phyloP scores from a whole-genome alignment of 805 yeast genomes.

The Kluyveromyces nonfermentans region DNA sequence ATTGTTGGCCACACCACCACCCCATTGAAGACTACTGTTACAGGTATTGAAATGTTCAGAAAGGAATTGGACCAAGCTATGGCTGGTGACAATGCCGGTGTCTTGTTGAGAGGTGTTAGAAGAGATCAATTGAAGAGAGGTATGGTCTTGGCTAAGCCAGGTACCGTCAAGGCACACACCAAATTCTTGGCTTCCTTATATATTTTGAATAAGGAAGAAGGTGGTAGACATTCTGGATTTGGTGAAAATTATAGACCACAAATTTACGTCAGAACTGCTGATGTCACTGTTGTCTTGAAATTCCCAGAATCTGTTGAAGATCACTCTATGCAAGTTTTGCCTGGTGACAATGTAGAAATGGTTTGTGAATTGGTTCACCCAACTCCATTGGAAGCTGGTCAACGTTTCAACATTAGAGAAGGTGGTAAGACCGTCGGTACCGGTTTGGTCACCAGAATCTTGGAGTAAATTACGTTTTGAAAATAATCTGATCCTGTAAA shows the following conservation, averaged over 20 bases:
- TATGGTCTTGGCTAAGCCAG: conserved; percentile 93
- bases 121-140: conserved; percentile 96
- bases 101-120: conserved; percentile 94
- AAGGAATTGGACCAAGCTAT: conserved; percentile 94
- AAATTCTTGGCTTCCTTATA: conserved; percentile 91
- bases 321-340: conserved; percentile 84
- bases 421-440: conserved; percentile 99
- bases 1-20: conserved; percentile 85
- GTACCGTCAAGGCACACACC: conserved; percentile 83
- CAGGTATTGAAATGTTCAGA: conserved; percentile 99
- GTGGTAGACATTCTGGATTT: conserved; percentile 98
- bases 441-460: conserved; percentile 89
- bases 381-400: conserved; percentile 91
- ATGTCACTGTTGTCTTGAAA: conserved; percentile 80
- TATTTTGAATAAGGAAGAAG: conserved; percentile 91
- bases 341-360: conserved; percentile 99
- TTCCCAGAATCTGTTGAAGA: conserved; percentile 83
- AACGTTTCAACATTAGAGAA: conserved; percentile 98
- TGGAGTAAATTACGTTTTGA: conserved; percentile 35
- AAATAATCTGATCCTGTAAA: neutral
- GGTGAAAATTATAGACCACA: conserved; percentile 98
- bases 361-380: conserved; percentile 81
- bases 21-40: conserved; percentile 87
- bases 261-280: conserved; percentile 92
- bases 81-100: conserved; percentile 99